Conservation (phyloP, 441 rosid genomes). For the Adansonia gregorii region DNA sequence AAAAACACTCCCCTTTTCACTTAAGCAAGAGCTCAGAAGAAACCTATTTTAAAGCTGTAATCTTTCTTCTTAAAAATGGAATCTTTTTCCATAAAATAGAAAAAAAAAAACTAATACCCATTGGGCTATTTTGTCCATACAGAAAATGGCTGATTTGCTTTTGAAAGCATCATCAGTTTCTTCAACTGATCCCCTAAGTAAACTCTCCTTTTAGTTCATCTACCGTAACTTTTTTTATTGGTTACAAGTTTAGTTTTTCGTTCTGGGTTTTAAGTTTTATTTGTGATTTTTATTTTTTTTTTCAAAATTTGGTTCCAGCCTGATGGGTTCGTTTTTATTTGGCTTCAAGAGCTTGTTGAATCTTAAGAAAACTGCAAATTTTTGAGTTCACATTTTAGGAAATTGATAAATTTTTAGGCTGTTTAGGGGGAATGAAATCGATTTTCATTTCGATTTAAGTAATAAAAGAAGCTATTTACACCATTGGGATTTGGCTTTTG, state of each 20-base stretch:
- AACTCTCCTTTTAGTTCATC: background rate
- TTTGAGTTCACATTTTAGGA: background rate
- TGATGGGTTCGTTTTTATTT: background rate
- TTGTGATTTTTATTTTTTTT: background rate
- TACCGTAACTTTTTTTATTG: background rate
- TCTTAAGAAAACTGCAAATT: background rate
- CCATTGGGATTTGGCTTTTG: background rate
- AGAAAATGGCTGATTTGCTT: conserved; percentile 22
- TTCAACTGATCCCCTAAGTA: conserved; percentile 3
- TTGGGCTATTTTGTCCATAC: background rate
- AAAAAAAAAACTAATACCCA: background rate
- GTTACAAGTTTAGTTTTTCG: background rate
- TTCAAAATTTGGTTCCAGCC: background rate
- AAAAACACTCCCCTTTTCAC: background rate
- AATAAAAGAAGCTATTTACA: background rate
- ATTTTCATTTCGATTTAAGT: background rate
- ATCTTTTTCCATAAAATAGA: background rate
- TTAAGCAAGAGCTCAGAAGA: background rate
- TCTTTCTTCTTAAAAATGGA: background rate
- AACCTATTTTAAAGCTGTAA: background rate
- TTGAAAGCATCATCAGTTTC: background rate
- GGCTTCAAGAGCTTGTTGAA: background rate
- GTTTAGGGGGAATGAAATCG: background rate
- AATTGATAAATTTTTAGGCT: background rate
- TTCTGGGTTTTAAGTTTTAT: conserved; percentile 24